These are phyloP conservation scores for Rhizoctonia solani DNA, from an alignment of 1,284 basidiomycete genomes.

Conservation along the genomic window DNA sequence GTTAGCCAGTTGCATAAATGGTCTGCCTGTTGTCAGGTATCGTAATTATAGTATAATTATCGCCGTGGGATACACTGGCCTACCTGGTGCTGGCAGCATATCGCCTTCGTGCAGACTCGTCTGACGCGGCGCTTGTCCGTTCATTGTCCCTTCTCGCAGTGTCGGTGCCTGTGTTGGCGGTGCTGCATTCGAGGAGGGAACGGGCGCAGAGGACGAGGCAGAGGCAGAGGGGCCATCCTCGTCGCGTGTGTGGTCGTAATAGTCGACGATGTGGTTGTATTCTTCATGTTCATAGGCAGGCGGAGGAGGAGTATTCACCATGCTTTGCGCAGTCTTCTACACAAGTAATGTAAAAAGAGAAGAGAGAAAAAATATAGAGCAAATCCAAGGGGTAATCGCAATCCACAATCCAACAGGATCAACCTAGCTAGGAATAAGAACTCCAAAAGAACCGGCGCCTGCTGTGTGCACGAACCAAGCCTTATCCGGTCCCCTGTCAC, in stretches of 20 bases:
- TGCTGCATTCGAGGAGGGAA: too few species aligned
- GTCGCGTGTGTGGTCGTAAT: not conserved
- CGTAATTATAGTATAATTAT: too few species aligned
- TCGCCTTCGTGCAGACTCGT: conserved; percentile 6
- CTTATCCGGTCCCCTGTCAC: not conserved
- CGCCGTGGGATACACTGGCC: too few species aligned
- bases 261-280: conserved; percentile 23
- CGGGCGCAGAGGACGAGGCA: too few species aligned
- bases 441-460: not conserved
- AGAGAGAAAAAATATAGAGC: not conserved
- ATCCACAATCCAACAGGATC: too few species aligned
- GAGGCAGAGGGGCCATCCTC: not conserved
- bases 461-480: not conserved
- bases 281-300: conserved; percentile 6
- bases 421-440: not conserved
- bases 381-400: too few species aligned
- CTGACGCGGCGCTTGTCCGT: conserved; percentile 12
- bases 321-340: not conserved
- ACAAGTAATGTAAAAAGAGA: not conserved
- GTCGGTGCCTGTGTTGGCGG: not conserved
- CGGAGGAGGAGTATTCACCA: conserved; percentile 9
- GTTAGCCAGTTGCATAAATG: conserved; percentile 48
- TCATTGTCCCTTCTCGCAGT: conserved; percentile 12
- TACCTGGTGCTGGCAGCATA: too few species aligned
- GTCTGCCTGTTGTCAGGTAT: conserved; percentile 27